Percentiles rank a stretch among this genome's conserved stretches.
phyloP scores from a whole-genome alignment of 805 yeast genomes.

The Barnettozyma siamensis region DNA sequence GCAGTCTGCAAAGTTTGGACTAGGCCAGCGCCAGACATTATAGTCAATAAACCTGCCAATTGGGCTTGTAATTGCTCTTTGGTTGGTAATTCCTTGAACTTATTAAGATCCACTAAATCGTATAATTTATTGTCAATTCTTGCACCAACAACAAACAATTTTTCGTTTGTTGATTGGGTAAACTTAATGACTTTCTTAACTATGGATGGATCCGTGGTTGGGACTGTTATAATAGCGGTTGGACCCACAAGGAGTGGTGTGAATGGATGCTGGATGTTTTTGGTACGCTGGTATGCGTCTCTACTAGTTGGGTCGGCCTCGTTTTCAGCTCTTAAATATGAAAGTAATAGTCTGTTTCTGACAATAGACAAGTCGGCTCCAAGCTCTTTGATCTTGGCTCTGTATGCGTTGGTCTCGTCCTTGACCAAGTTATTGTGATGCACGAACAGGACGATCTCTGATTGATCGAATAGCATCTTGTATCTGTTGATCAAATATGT shows the following conservation, averaged over 20 bases:
- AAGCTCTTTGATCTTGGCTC: constrained; percentile 54
- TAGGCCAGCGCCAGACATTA: constrained; percentile 84
- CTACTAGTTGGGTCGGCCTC: constrained; percentile 70
- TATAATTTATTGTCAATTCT: constrained; percentile 58
- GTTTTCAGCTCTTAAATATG: constrained; percentile 65
- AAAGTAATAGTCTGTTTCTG: constrained; percentile 64
- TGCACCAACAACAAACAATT: constrained; percentile 80
- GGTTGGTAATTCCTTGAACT: constrained; percentile 70
- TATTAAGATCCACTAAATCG: constrained; percentile 45
- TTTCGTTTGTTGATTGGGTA: constrained; percentile 60
- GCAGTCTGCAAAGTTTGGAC: constrained; percentile 73
- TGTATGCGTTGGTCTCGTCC: constrained; percentile 56
- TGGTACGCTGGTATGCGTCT: constrained; percentile 40
- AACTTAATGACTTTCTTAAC: constrained; percentile 59
- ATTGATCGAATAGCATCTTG: constrained; percentile 58
- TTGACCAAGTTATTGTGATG: constrained; percentile 82
- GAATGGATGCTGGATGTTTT: constrained; percentile 57
- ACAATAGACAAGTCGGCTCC: constrained; percentile 69
- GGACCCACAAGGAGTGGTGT: constrained; percentile 74
- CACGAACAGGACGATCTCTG: constrained; percentile 66
- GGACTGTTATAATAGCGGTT: constrained; percentile 69
- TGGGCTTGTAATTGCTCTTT: constrained; percentile 70
- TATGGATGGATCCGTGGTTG: constrained; percentile 61
- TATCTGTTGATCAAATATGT: constrained; percentile 81
- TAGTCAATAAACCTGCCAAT: constrained; percentile 76